phyloP scores from a whole-genome alignment of 140 eudicot species.

The Cichorium intybus region DNA sequence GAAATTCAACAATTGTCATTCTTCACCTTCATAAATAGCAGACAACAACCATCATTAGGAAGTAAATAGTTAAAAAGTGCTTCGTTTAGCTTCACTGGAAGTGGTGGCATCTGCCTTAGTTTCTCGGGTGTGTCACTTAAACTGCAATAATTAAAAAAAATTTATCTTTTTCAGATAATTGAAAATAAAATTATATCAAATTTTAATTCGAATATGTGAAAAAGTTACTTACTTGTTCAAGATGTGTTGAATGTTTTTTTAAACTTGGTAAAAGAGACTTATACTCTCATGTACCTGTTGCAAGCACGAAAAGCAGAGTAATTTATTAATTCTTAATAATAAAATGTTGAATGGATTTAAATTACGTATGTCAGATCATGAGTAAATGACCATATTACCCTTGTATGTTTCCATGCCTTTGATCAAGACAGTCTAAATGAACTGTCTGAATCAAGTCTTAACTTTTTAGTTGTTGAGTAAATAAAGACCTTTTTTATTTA shows the following conservation, averaged over 20 bases:
- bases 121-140: slow-evolving; percentile 46
- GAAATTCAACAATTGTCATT: too few relatives aligned
- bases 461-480: too few relatives aligned
- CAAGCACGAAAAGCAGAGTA: slow-evolving; percentile 1
- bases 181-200: background rate
- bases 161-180: background rate
- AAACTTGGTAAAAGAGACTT: slow-evolving; percentile 64
- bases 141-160: slow-evolving; percentile 32
- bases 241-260: slow-evolving; percentile 55
- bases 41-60: slow-evolving; percentile 26
- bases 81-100: slow-evolving; percentile 56
- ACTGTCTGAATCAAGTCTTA: too few relatives aligned
- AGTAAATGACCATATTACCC: too few relatives aligned
- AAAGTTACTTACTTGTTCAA: slow-evolving; percentile 46
- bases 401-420: too few relatives aligned
- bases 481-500: too few relatives aligned
- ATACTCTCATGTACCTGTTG: slow-evolving; percentile 64
- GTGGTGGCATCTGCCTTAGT: slow-evolving; percentile 63
- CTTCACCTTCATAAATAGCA: background rate
- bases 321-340: too few relatives aligned
- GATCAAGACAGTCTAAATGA: too few relatives aligned
- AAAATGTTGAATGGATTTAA: too few relatives aligned
- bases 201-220: background rate
- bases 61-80: slow-evolving; percentile 48
- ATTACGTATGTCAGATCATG: too few relatives aligned